Base-by-base conservation (phyloP, 371 early-diverging fungal species). In the Mucor mucedo region DNA sequence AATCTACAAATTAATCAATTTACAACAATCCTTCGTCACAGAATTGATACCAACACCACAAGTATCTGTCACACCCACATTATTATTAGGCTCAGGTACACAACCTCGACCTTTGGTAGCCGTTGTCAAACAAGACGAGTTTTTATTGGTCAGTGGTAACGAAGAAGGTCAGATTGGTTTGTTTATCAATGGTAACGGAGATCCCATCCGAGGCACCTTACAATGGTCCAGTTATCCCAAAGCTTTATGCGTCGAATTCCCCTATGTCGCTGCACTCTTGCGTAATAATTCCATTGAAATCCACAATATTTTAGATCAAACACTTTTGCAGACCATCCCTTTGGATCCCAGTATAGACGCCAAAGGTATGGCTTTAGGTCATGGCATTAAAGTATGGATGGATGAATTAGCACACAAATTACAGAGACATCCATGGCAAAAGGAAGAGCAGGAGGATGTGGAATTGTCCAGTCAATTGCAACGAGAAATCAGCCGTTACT, bases 201-300 rank as follows among this genome's bases (percentile, higher is more conserved):
- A 93, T 50, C 84, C 93, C 33, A 82, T 89, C 7, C 82, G 91
- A 55, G 93, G 93, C n/a, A 92, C 91, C 0, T 56, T 93, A 29
- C 84, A 89, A 62, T 93, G 92, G 92, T 73, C 88, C 2, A 80
- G 85, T 40, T 84, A 89, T 53, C 93, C 93, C 2, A 78, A 85
- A 63, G 76, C 90, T 5, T 58, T 89, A 5, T 85, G 87, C 10
- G 89, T 91, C 16, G 91, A 93, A 48, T 91, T 79, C 55, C 95
- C 95, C 0, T 92, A 92, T 58, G 86, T 89, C 1, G 78, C 87
- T 6, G 87, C 93, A 2, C 75, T 94, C 1, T 77, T 95, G 33
- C 70, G 82, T 7, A 91, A 88, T 60, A 78, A 88, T 33, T 77
- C 82, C 0, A 79, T 95, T 14, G 89, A 92, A 64, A 76, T 95